These are phyloP conservation scores for Phytophthora sp. DNA, from an alignment of 352 stramenopile species.

Conservation along the genomic window DNA sequence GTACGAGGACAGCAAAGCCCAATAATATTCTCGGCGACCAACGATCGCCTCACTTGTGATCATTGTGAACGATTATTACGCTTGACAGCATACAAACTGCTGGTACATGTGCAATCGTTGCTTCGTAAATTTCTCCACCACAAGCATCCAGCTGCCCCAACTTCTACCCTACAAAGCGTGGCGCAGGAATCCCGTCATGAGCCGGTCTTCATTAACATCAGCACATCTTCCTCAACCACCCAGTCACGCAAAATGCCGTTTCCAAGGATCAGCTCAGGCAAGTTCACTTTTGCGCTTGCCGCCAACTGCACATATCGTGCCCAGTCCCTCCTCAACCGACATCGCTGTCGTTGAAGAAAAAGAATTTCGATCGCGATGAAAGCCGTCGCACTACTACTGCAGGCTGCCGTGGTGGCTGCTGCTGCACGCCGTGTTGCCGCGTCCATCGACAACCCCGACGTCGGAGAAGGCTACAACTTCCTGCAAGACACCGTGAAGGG, in stretches of 20 bases:
- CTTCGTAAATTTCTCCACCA: no score
- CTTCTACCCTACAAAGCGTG: not conserved
- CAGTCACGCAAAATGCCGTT: no score
- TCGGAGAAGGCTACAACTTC: slow-evolving; percentile 27
- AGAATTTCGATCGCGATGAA: slow-evolving; percentile 19
- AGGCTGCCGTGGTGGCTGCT: not conserved
- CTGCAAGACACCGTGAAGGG: slow-evolving; percentile 9
- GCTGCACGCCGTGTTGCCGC: not conserved
- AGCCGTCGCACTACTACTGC: slow-evolving; percentile 2
- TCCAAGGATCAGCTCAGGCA: not conserved
- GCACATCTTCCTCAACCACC: not conserved
- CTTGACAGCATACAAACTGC: no score
- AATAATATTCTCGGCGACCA: not conserved
- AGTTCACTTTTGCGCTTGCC: slow-evolving; percentile 8
- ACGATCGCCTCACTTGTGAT: not conserved
- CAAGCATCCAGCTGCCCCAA: not conserved
- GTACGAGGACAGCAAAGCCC: not conserved
- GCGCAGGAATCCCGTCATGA: not conserved
- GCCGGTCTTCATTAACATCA: no score
- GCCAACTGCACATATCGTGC: slow-evolving; percentile 17
- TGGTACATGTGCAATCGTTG: no score
- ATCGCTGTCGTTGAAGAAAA: not conserved
- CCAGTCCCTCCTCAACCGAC: not conserved
- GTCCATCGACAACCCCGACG: slow-evolving; percentile 7
- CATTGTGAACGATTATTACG: not conserved